Evolutionary conservation across 2,329 filamentous ascomycete genomes (phyloP), one percentile per base, ranked within the genome.

Genomic region (Arthrobotrys musiformis): DNA sequence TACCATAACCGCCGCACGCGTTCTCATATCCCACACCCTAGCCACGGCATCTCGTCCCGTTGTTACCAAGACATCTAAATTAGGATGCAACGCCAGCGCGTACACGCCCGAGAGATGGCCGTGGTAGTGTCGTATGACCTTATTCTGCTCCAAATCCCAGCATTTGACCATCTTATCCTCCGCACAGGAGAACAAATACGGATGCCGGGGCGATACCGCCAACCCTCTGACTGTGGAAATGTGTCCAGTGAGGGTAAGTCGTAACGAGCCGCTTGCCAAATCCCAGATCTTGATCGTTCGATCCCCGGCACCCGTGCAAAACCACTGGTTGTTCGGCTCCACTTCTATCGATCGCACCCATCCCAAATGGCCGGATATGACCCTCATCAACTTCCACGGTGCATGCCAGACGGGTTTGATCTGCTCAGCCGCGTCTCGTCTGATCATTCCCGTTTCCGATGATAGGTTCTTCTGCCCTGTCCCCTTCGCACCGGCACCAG

Each of bases 81-180:
- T 97, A 0, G 95, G 95, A 82, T 99, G 95, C n/a, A 99, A 86
- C 1, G 92, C 89, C 4, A 99, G 86, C 0, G 94, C 94, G 85
- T 99, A 99, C 2, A 99, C 95, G 79, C 95, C 95, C 81, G 93
- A 97, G 22, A 99, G 86, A 85, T 99, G 95, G 17, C 96, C 96
- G 83, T 99, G 95, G 83, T 98, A 99, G 84, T 97, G 93, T 42
- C 94, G 89, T 82, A 98, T 97, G 76, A 99, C 95, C 84, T 97
- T 97, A 86, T 99, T 99, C n/a, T 94, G 97, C 84, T 99, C 95
- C 79, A 99, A 86, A 85, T 99, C 95, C 95, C 95, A 99, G 85
- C 95, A 99, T 85, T 99, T 99, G 79, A 99, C 95, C 94, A 97
- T 97, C 86, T 99, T 99, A 84, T 99, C 95, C 84, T 99, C 95